Base-by-base conservation (phyloP, 2,329 filamentous ascomycete species). In the Botrytis fabae region DNA sequence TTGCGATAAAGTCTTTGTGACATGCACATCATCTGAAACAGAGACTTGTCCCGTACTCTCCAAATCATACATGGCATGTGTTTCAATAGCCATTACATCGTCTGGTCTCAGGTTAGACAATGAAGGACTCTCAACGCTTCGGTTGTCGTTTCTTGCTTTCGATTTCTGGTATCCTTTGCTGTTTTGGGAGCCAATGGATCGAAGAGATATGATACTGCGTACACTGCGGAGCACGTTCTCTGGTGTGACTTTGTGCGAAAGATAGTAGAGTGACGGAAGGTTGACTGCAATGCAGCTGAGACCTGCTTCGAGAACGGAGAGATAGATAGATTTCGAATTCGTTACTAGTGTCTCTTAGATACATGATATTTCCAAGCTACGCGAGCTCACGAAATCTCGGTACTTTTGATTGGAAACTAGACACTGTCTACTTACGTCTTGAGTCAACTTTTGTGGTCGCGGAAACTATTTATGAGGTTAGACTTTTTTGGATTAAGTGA, bases 201-300 rank as follows among this genome's bases (percentile, higher is more conserved):
- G 57, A 35, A 71, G 61, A 6, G 70, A 71, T 22, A 66, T 42
- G 1, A 71, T 57, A 54, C 70, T 71, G 28, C 70, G 60, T 5
- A 71, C 25, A 46, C 70, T 65, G 5, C 61, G 60, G 9, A 71
- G 61, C 9, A 71, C 60, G 20, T 40, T 71, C n/a, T 71, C 60
- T 5, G 70, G 70, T 12, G 25, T 71, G n/a, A 59, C 38, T 62
- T 70, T 62, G 42, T 42, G n/a, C 5, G 20, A 16, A 28, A 71
- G 60, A 16, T n/a, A 71, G 20, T 54, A 71, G 4, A 71, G n/a
- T 8, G 70, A 40, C 8, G 70, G 60, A 22, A 72, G 42, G 60
- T 72, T 65, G 28, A 72, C 70, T 20, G 70, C 70, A n/a, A 72
- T 35, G 18, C 70, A 72, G 48, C 6, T 51, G 16, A 72, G 44